Base-by-base conservation (phyloP, 176 grass and related monocot genomes). In the Zea luxurians region DNA sequence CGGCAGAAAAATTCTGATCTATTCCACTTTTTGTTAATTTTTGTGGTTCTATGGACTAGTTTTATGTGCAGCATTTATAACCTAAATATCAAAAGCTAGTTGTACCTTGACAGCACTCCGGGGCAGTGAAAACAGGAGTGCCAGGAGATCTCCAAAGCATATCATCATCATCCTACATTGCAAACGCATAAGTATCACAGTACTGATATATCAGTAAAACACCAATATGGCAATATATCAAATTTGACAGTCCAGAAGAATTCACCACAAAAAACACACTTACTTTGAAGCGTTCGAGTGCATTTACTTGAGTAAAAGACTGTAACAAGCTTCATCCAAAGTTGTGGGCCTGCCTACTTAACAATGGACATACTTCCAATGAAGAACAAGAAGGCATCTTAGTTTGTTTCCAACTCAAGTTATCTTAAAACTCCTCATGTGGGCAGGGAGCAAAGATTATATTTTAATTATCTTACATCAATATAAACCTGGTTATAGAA, bases 51-150 rank as follows among this genome's bases (percentile, higher is more conserved):
- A 27, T 27, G 27, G 27, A 27, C 27, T 1, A 27, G 27, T 27
- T 27, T 27, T 27, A 27, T 27, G 27, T 27, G 27, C 27, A 27
- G 3, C 48, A 5, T 17, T 63, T 49, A 55, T 8, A 61, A 61
- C 34, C 62, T 18, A 74, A 64, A 61, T 27, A 61, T 43, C 15
- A 77, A 73, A 75, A 70, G 57, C 6, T 63, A 46, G 64, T 9
- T 78, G 45, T 84, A 97, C 95, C 95, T 87, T 92, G 79, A 86
- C 85, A 94, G 77, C 95, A 98, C 67, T 98, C 95, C 8, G 95
- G 95, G 12, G 95, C 95, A 58, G 91, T 90, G 66, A 94, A 97
- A 80, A 92, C 89, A 89, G 91, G 91, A 64, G 91, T 98, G 4
- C 94, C 94, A 4, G 94, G 94, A 55, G 94, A 93, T 69, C 94